Evolutionary conservation across 805 yeast species (phyloP), one percentile per base, ranked within the genome.

Genomic region (Candida incommunis): DNA sequence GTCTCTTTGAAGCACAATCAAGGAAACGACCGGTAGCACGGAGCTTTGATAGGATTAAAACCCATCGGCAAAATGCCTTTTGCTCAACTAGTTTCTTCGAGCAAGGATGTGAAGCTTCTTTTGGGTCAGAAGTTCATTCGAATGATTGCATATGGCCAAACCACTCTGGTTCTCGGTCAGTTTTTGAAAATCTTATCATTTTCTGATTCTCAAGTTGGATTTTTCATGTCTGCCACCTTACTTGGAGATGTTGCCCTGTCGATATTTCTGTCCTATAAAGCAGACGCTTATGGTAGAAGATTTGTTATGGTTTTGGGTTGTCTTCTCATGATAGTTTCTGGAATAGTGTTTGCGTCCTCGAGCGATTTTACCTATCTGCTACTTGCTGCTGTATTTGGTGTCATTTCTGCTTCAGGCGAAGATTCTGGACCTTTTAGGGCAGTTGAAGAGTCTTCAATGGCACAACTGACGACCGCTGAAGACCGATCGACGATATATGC

Each of bases 361-460:
- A 67, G 74, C 26, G 73, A 74, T 51, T 84, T 68, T 58, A 56
- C 63, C 50, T 50, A 80, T 1, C 65, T 86, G 34, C 63, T 86
- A 20, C 22, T 69, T 2, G 92, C 92, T 5, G 92, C 95, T 2
- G 72, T 83, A 2, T 47, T 83, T 24, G 95, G 95, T 1, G 95
- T 86, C 16, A 82, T 86, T 4, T 82, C 94, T 2, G 92, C 95
- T 1, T 76, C 85, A 23, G 94, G 95, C 22, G 87, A 80, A 55
- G 95, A 86, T 56, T 84, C 88, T 0, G 95, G 95, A 0, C 95
- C 95, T 0, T 86, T 86, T 61, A 80, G 82, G 56, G 76, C 92
- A 0, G 77, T 86, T 23, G 95, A 86, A 59, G 95, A 85, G 56
- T 78, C 90, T 1, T 72, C 83, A 34, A 68, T 86, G 43, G 92